Percentiles rank a stretch among this genome's conserved stretches.
These are phyloP conservation scores for Colletotrichum musicola DNA, from an alignment of 2,329 filamentous ascomycete genomes.

Conservation along the genomic window DNA sequence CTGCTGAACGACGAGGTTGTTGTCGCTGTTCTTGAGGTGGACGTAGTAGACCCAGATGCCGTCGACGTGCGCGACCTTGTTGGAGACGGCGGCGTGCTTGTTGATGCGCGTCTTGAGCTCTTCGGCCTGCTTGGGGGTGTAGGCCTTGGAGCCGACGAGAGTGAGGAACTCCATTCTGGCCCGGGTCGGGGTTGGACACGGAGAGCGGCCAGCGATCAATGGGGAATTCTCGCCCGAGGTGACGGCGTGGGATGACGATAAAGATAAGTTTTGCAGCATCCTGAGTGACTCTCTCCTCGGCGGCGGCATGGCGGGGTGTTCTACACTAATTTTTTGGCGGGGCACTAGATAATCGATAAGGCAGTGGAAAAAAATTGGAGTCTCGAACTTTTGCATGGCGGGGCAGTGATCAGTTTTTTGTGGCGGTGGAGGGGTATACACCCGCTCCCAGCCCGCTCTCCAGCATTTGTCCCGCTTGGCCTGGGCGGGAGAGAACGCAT, in stretches of 20 bases:
- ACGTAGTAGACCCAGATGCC: constrained; percentile 77
- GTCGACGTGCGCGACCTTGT: constrained; percentile 58
- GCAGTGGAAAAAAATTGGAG: constrained; percentile 22
- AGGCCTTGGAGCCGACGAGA: constrained; percentile 62
- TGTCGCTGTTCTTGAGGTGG: constrained; percentile 64
- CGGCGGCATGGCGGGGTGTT: constrained; percentile 37
- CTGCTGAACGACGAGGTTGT: constrained; percentile 57
- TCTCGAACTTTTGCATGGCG: constrained; percentile 25
- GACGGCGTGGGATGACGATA: constrained; percentile 21
- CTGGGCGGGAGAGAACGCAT: constrained; percentile 15
- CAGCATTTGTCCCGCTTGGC: constrained; percentile 3
- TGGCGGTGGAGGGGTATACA: constrained; percentile 29
- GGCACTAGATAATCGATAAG: constrained; percentile 36
- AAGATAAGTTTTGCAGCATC: constrained; percentile 36
- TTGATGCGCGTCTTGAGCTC: constrained; percentile 61
- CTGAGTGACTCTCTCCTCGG: constrained; percentile 26
- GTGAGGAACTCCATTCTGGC: constrained; percentile 44
- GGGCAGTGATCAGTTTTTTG: constrained; percentile 31
- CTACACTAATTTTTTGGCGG: constrained; percentile 37
- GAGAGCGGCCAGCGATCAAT: constrained; percentile 38
- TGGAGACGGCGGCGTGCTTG: constrained; percentile 46
- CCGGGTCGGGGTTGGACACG: constrained; percentile 36
- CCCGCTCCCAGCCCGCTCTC: background rate
- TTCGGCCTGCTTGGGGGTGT: constrained; percentile 58
- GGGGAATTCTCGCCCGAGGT: constrained; percentile 35